phyloP scores from a whole-genome alignment of 371 early-diverging fungal species.

The Mucor sp. region DNA sequence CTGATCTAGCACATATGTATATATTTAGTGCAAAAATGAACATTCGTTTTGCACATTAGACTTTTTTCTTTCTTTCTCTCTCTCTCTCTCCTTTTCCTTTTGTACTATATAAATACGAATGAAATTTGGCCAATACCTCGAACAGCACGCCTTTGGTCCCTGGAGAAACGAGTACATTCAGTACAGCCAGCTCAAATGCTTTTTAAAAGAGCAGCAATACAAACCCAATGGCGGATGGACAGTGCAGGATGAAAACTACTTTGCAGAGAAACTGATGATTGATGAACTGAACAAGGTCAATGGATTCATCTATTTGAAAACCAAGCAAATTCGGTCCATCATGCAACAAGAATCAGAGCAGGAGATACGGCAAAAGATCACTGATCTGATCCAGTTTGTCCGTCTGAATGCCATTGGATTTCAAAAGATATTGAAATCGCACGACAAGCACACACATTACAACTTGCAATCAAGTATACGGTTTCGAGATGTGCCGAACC shows the following conservation, averaged over 20 bases:
- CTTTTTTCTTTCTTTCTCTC: neutral
- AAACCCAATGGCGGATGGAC: slow-evolving; percentile 7
- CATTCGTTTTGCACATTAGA: neutral
- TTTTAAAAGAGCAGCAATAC: slow-evolving; percentile 17
- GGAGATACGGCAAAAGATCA: slow-evolving; percentile 55
- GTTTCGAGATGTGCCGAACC: neutral
- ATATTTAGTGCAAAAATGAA: neutral
- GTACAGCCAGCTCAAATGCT: slow-evolving; percentile 15
- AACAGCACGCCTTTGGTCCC: slow-evolving; percentile 11
- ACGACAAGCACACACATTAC: slow-evolving; percentile 79
- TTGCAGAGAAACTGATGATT: neutral
- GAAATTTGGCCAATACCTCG: slow-evolving; percentile 20
- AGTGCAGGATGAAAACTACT: slow-evolving; percentile 13
- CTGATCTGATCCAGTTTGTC: slow-evolving; percentile 83
- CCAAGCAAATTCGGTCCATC: slow-evolving; percentile 5
- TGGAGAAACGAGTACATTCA: slow-evolving; percentile 26
- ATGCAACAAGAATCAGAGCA: slow-evolving; percentile 27
- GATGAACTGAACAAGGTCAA: slow-evolving; percentile 11
- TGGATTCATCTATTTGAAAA: slow-evolving; percentile 12
- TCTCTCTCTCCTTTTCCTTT: neutral
- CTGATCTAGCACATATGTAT: neutral
- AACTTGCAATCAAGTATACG: slow-evolving; percentile 18
- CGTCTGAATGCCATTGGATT: slow-evolving; percentile 92
- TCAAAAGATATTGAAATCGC: slow-evolving; percentile 92
- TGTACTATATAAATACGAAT: slow-evolving; percentile 4